Conservation (phyloP, 73 alveolate species). For the Paramecium sonneborni region DNA sequence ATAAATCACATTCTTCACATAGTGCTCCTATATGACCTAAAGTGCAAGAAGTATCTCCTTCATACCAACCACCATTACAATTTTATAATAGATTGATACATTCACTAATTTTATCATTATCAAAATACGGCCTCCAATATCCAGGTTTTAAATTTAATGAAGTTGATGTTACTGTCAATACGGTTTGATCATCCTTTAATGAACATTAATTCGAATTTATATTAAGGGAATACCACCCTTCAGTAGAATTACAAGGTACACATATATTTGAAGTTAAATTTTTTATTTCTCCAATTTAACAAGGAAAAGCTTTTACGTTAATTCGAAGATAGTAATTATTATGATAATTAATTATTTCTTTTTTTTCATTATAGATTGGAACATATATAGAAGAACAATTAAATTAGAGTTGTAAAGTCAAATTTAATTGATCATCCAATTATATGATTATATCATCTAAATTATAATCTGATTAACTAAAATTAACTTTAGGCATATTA, state of each 20-base stretch:
- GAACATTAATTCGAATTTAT: neutral
- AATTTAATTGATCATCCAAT: neutral
- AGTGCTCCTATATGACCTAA: slow-evolving; percentile 57
- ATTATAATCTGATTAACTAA: neutral
- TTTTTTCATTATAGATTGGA: neutral
- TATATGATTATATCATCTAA: neutral
- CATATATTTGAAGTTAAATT: neutral
- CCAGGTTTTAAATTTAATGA: neutral
- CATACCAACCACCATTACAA: slow-evolving; percentile 41
- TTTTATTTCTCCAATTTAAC: neutral
- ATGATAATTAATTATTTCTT: neutral
- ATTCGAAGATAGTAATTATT: neutral
- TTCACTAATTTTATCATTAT: neutral
- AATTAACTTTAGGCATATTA: neutral
- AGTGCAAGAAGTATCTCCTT: slow-evolving; percentile 9
- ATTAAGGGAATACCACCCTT: neutral
- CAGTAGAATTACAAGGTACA: neutral
- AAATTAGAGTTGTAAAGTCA: neutral
- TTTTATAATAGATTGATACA: slow-evolving; percentile 18
- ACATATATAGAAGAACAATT: neutral
- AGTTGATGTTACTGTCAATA: neutral
- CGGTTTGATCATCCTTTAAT: neutral
- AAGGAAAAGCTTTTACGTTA: neutral
- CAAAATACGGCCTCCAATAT: slow-evolving; percentile 50
- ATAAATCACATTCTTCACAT: slow-evolving; percentile 62